Base-by-base conservation (phyloP, 345 rosid genomes). In the Citrus cavaleriei region DNA sequence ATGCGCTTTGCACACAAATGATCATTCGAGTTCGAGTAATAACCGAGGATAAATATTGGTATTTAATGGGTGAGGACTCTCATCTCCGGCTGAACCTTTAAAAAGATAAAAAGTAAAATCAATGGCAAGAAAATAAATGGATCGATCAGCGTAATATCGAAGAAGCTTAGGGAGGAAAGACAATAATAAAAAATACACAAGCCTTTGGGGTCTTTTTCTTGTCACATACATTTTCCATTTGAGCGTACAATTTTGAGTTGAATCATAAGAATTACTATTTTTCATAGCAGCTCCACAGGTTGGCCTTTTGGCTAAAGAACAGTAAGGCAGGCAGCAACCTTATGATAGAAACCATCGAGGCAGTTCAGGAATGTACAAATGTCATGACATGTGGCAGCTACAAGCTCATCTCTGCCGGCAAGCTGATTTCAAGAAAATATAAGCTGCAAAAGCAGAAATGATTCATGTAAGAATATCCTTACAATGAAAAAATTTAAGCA, bases 371-470 rank as follows among this genome's bases (percentile, higher is more conserved):
- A 10, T 76, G 79, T 76, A 73, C 70, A 73, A 35, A 66, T 63
- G 64, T 34, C 62, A 74, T 27, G 57, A 27, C 4, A 19, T 57
- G 30, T 28, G 21, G 35, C 32, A 22, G 74, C 83, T 88, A 93
- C 87, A 81, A 84, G 87, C 91, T 91, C 79, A 95, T 87, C 68
- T 93, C 91, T 73, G 83, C 81, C 0, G 97, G 98, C 73, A 95
- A 86, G 86, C 95, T 93, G 81, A 92, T 82, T 83, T 95, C 94
- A 37, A 95, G 93, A 83, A 93, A 84, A 84, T 93, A 93, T 70
- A 95, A 85, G 85, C 98, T 95, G 95, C 89, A 70, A 54, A 83
- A 40, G 75, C 66, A 69, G 25, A 79, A n/a, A 75, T 37, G 1
- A 30, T 21, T 24, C 24, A 27, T 8, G 49, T 21, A 40, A 64